A percentile compares a stretch with the other conserved stretches of the same genome.
phyloP scores from a whole-genome alignment of 164 flowering plant species.

The Magnolia sinica region DNA sequence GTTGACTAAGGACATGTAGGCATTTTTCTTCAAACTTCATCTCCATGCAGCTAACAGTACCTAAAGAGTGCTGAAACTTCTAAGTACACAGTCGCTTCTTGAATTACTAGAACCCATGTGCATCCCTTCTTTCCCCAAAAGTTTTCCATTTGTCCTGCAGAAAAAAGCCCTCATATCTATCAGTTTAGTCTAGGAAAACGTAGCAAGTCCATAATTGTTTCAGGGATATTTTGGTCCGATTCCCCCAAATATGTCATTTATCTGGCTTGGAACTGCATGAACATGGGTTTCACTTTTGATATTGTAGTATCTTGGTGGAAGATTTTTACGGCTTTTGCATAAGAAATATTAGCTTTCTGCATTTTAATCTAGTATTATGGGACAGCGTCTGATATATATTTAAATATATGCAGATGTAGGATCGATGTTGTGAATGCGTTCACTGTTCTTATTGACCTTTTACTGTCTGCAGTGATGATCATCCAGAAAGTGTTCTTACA shows the following conservation, averaged over 20 bases:
- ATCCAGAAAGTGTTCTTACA: constrained; percentile 67
- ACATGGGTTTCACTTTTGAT: not conserved
- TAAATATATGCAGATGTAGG: not conserved
- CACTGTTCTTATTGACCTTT: constrained; percentile 11
- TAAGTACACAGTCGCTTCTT: not conserved
- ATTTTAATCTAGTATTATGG: not conserved
- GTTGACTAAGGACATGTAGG: not conserved
- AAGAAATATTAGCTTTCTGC: not conserved
- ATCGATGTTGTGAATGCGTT: not conserved
- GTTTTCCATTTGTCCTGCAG: not conserved
- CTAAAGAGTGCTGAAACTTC: not conserved
- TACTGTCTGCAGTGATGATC: constrained; percentile 71
- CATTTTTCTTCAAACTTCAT: not conserved
- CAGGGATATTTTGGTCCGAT: not conserved
- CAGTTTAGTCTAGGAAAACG: not conserved
- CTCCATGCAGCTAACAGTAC: not conserved
- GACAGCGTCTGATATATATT: not conserved
- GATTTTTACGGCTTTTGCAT: not conserved
- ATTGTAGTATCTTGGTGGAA: not conserved
- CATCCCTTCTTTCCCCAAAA: not conserved
- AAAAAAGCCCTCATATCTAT: not conserved
- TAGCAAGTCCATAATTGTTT: not conserved
- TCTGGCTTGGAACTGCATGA: not conserved
- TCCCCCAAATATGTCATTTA: not conserved
- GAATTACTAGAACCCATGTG: not conserved